A percentile compares a stretch with the other conserved stretches of the same genome.
Evolutionary conservation across 2,329 filamentous ascomycete genomes (phyloP).

Genomic region (Fonsecaea nubica): DNA sequence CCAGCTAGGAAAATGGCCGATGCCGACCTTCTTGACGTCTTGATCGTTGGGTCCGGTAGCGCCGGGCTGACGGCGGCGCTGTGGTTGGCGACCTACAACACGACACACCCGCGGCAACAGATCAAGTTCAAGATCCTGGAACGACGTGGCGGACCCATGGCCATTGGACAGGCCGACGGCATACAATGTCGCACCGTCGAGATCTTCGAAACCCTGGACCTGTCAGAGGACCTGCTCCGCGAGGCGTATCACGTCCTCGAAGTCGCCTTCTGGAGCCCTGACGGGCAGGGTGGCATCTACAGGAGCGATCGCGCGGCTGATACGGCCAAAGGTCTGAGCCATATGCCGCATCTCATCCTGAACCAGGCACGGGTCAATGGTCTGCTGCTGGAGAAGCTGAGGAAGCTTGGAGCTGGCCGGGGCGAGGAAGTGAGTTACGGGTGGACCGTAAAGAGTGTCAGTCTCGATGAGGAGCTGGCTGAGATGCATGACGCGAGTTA

Average conservation of each 20-base stretch:
- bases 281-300: constrained; percentile 49
- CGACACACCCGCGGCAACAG: constrained; percentile 41
- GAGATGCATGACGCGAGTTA: constrained; percentile 48
- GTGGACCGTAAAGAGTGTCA: constrained; percentile 57
- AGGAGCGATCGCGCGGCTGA: constrained; percentile 60
- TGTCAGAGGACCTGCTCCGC: constrained; percentile 61
- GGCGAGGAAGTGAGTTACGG: constrained; percentile 62
- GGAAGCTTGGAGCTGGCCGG: constrained; percentile 42
- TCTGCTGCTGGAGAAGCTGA: constrained; percentile 61
- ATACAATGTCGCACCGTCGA: constrained; percentile 68
- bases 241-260: constrained; percentile 66
- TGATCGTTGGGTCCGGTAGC: constrained; percentile 68
- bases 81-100: constrained; percentile 65
- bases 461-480: constrained; percentile 55
- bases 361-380: constrained; percentile 64
- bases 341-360: constrained; percentile 63
- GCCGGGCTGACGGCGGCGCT: constrained; percentile 67
- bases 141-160: constrained; percentile 60
- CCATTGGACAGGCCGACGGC: constrained; percentile 68
- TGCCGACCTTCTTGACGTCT: constrained; percentile 53
- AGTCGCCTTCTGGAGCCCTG: constrained; percentile 60
- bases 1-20: constrained; percentile 2
- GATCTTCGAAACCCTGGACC: constrained; percentile 65
- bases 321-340: constrained; percentile 59
- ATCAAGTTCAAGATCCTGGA: constrained; percentile 58